phyloP scores from a whole-genome alignment of 345 rosid genomes.

The Conringia planisiliqua region DNA sequence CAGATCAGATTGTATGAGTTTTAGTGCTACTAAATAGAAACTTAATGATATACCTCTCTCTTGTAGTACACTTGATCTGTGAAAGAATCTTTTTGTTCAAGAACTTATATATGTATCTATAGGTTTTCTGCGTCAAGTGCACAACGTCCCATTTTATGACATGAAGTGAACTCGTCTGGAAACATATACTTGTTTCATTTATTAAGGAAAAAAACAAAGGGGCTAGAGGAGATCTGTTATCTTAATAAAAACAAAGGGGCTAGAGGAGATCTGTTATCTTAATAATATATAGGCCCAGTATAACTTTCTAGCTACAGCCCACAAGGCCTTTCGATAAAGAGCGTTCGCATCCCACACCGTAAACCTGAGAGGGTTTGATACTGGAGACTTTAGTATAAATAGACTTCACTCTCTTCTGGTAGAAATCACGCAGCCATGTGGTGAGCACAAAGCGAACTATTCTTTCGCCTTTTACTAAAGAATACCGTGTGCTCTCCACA shows the following conservation, averaged over 20 bases:
- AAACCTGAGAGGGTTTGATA: neutral
- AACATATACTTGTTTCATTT: too few relatives aligned
- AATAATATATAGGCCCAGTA: neutral
- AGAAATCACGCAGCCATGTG: constrained; percentile 22
- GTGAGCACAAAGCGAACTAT: constrained; percentile 35
- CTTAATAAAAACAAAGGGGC: neutral
- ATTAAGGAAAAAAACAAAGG: too few relatives aligned
- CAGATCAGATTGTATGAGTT: too few relatives aligned
- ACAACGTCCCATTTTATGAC: too few relatives aligned
- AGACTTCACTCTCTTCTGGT: neutral
- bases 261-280: neutral
- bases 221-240: too few relatives aligned
- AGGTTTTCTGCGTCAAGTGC: too few relatives aligned
- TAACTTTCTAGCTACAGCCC: neutral
- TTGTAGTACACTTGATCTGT: too few relatives aligned
- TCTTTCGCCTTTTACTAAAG: constrained; percentile 41
- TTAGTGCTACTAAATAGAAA: too few relatives aligned
- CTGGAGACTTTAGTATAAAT: neutral
- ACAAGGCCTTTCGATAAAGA: neutral
- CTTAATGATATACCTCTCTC: too few relatives aligned
- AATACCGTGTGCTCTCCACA: constrained; percentile 32
- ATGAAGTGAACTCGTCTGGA: too few relatives aligned
- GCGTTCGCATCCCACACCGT: neutral
- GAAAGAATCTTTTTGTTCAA: too few relatives aligned
- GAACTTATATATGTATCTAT: too few relatives aligned